These are phyloP conservation scores for Candida arabinofermentans DNA, from an alignment of 805 yeast genomes.

Conservation along the genomic window DNA sequence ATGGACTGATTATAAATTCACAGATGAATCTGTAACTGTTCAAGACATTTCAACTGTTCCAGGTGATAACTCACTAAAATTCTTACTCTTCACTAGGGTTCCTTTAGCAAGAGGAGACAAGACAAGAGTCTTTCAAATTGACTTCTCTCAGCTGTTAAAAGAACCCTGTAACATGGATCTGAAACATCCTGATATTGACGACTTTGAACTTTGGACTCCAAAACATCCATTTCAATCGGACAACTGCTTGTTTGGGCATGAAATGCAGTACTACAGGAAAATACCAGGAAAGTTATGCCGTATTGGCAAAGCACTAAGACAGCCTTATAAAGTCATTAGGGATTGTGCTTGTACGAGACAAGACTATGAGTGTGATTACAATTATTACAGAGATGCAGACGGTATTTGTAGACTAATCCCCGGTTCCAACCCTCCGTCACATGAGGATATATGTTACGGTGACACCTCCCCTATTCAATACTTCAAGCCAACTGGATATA, in stretches of 20 bases:
- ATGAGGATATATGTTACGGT: constrained; percentile 51
- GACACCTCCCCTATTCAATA: constrained; percentile 61
- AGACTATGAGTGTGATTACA: constrained; percentile 90
- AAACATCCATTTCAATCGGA: constrained; percentile 47
- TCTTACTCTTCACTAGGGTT: constrained; percentile 57
- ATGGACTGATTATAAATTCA: constrained; percentile 66
- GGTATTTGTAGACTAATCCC: constrained; percentile 76
- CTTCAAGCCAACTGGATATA: constrained; percentile 82
- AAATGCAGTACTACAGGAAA: constrained; percentile 54
- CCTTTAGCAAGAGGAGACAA: constrained; percentile 43
- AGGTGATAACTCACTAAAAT: constrained; percentile 74
- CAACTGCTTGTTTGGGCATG: constrained; percentile 67
- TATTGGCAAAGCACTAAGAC: constrained; percentile 50
- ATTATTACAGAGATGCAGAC: constrained; percentile 60
- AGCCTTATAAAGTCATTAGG: constrained; percentile 51
- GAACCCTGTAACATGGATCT: constrained; percentile 48
- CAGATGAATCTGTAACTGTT: constrained; percentile 54
- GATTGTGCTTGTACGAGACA: constrained; percentile 80
- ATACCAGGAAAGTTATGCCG: constrained; percentile 64
- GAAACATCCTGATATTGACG: constrained; percentile 42
- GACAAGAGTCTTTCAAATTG: constrained; percentile 51
- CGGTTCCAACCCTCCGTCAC: constrained; percentile 66
- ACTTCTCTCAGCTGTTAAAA: constrained; percentile 46
- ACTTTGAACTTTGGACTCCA: constrained; percentile 62
- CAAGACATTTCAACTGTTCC: constrained; percentile 83